Evolutionary conservation across 2,329 filamentous ascomycete genomes (phyloP).

Genomic region (Truncatella angustata): DNA sequence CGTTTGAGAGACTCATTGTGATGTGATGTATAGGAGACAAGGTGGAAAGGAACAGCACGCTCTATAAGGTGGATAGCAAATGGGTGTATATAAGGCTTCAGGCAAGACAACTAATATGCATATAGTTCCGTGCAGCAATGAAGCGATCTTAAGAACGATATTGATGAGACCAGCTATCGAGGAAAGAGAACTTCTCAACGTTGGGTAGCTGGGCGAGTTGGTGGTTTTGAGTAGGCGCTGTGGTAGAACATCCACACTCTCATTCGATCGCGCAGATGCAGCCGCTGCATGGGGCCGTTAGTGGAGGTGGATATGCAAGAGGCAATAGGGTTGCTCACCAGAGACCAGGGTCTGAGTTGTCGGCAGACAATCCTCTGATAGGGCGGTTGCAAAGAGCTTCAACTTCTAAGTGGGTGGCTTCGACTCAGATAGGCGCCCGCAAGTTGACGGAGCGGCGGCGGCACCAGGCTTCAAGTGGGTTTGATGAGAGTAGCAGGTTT

Average conservation of each 20-base stretch:
- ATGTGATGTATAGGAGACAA: conserved; percentile 29
- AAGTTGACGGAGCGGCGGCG: conserved; percentile 35
- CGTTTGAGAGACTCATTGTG: conserved; percentile 39
- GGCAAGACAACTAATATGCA: conserved; percentile 24
- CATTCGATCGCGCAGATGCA: conserved; percentile 27
- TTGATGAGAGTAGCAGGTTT: conserved; percentile 20
- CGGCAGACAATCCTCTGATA: conserved; percentile 39
- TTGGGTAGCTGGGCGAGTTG: conserved; percentile 38
- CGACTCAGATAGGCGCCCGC: conserved; percentile 45
- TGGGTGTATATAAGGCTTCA: conserved; percentile 24
- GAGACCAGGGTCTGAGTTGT: conserved; percentile 34
- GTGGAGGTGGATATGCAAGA: conserved; percentile 34
- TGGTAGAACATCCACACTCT: conserved; percentile 27
- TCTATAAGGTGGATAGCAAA: conserved; percentile 24
- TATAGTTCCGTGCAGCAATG: conserved; percentile 30
- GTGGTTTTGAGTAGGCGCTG: conserved; percentile 53
- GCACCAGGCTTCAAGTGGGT: conserved; percentile 23
- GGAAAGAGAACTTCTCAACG: conserved; percentile 34
- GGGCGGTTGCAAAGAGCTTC: conserved; percentile 33
- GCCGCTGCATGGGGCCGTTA: conserved; percentile 37
- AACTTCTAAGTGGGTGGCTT: conserved; percentile 38
- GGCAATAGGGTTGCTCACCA: conserved; percentile 39
- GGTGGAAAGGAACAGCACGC: conserved; percentile 33
- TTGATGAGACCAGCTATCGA: conserved; percentile 57
- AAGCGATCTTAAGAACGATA: conserved; percentile 36